phyloP scores from a whole-genome alignment of 2,329 filamentous ascomycete genomes.

The Cercospora berteroae region DNA sequence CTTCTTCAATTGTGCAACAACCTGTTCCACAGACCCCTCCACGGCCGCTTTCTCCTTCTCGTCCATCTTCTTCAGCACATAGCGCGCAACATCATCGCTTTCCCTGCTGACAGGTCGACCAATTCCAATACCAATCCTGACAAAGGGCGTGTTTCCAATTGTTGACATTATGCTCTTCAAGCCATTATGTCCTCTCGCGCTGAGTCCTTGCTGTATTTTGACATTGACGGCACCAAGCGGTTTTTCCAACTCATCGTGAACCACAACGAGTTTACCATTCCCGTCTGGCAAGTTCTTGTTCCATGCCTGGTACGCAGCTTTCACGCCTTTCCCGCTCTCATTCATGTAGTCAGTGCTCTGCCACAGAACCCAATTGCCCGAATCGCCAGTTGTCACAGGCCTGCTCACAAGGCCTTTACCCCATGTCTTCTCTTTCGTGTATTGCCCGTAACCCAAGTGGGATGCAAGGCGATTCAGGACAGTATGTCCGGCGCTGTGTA shows the following conservation, averaged over 20 bases:
- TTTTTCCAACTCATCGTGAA: conserved; percentile 86
- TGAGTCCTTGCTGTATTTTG: conserved; percentile 52
- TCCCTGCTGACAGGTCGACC: conserved; percentile 74
- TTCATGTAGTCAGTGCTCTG: conserved; percentile 84
- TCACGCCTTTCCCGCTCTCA: conserved; percentile 69
- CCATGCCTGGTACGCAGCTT: conserved; percentile 62
- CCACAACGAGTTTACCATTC: conserved; percentile 62
- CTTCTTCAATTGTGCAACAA: conserved; percentile 41
- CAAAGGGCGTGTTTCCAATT: conserved; percentile 73
- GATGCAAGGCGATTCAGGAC: conserved; percentile 63
- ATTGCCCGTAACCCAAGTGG: conserved; percentile 41
- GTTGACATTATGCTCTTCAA: conserved; percentile 64
- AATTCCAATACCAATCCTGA: conserved; percentile 73
- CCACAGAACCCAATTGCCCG: conserved; percentile 59
- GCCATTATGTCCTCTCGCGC: conserved; percentile 47
- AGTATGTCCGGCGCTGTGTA: conserved; percentile 84
- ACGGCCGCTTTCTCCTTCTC: conserved; percentile 46
- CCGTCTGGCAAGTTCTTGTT: conserved; percentile 29
- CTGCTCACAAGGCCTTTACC: conserved; percentile 53
- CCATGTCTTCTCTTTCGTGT: conserved; percentile 43
- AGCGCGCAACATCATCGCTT: conserved; percentile 65
- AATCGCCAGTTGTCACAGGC: conserved; percentile 37
- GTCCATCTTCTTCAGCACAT: conserved; percentile 72
- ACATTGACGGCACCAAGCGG: conserved; percentile 66
- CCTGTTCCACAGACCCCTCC: conserved; percentile 34